Percentiles rank a stretch among this genome's conserved stretches.
Evolutionary conservation across 2,329 filamentous ascomycete species (phyloP).

Genomic region (Alternaria sp.): DNA sequence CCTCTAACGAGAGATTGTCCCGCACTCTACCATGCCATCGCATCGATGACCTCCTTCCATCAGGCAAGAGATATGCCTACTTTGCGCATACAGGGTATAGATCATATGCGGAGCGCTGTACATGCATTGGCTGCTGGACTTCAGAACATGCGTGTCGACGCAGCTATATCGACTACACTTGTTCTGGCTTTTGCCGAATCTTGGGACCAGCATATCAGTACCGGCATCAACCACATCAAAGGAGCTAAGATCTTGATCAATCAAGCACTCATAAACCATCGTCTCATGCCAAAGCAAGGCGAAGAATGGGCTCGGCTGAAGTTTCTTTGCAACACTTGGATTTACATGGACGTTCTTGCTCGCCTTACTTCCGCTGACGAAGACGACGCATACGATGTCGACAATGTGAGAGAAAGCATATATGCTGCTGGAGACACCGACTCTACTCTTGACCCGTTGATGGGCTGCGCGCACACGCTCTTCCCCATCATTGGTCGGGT

Average conservation of each 20-base stretch:
- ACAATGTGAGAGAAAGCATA: constrained; percentile 46
- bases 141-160: constrained; percentile 68
- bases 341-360: constrained; percentile 76
- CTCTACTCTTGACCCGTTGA: constrained; percentile 70
- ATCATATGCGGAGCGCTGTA: constrained; percentile 72
- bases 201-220: constrained; percentile 73
- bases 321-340: constrained; percentile 74
- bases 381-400: constrained; percentile 62
- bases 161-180: constrained; percentile 72
- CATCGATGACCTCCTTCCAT: constrained; percentile 73
- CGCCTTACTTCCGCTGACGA: constrained; percentile 68
- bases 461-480: constrained; percentile 71
- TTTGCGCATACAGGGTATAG: constrained; percentile 67
- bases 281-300: constrained; percentile 50
- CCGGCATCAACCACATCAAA: constrained; percentile 72
- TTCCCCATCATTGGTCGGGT: constrained; percentile 73
- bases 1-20: constrained; percentile 69
- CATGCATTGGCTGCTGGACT: constrained; percentile 64
- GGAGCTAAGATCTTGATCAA: constrained; percentile 70
- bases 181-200: constrained; percentile 73
- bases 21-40: constrained; percentile 71
- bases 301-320: constrained; percentile 59
- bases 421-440: constrained; percentile 46
- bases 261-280: constrained; percentile 61
- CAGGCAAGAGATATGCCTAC: constrained; percentile 63